Base-by-base conservation (phyloP, 306 rosid species). In the Dicorynia guianensis region DNA sequence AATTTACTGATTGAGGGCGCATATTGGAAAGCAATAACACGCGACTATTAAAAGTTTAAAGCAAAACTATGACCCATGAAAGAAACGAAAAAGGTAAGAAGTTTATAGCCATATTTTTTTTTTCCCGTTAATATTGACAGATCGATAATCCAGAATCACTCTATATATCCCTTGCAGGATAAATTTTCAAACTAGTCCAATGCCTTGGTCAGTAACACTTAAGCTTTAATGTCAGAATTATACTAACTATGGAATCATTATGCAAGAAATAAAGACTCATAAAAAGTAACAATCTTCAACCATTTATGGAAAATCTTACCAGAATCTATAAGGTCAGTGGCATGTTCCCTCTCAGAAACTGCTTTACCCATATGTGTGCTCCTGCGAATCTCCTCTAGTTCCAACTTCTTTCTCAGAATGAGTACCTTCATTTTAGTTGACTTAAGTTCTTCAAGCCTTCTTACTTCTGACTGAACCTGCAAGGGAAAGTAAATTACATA, bases 401-500 rank as follows among this genome's bases (percentile, higher is more conserved):
- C 97, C 73, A 78, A 59, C 81, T 79, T 84, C 89, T 79, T 88
- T 76, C 59, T 87, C 73, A 69, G 75, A 76, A 87, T 42, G 20
- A 93, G 55, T 57, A 90, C 93, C 87, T 82, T 86, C 76, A 90
- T 79, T 87, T 86, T 93, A 58, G 82, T 84, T 71, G 84, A 89
- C 80, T 89, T 93, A 68, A 90, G 84, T 56, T 83, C 83, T 79
- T 89, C 86, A 83, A 93, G 86, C 78, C 93, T 88, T 71, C 55
- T 79, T 48, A 93, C 91, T 81, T 89, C 95, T 42, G 82, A 75
- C 86, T 91, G 91, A 76, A 87, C 86, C 97, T 93, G 50, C 78
- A 84, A 63, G 33, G 58, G 56, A 50, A 48, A 48, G 35, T 67
- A 56, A 69, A 69, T 68, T 40, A 30, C 33, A 55, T 57, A 64